These are phyloP conservation scores for Sporisorium sorghi DNA, from an alignment of 1,284 basidiomycete species.

Conservation along the genomic window DNA sequence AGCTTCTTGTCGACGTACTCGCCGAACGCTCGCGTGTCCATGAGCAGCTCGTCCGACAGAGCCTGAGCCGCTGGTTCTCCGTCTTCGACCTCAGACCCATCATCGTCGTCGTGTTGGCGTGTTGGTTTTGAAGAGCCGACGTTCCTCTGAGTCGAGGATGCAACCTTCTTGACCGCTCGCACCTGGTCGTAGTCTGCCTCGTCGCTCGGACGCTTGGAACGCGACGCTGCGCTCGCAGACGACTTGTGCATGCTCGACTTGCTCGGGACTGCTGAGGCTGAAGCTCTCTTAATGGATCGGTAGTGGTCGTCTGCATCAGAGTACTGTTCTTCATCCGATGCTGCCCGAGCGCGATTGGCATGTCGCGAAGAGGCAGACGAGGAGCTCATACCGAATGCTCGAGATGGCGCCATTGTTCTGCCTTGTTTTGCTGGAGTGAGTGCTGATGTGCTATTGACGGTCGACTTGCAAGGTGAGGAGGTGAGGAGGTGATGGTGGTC, in stretches of 20 bases:
- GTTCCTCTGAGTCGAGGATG: slow-evolving; percentile 2
- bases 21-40: slow-evolving; percentile 36
- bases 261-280: slow-evolving; percentile 10
- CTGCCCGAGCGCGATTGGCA: slow-evolving; percentile 19
- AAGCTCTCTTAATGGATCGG: slow-evolving; percentile 20
- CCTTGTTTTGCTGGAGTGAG: not conserved
- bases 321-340: slow-evolving; percentile 33
- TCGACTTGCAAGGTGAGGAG: too few species aligned
- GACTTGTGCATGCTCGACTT: slow-evolving; percentile 17
- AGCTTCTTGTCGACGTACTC: slow-evolving; percentile 50
- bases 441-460: too few species aligned
- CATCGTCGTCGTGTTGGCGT: slow-evolving; percentile 9
- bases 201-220: slow-evolving; percentile 18
- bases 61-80: slow-evolving; percentile 1
- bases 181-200: slow-evolving; percentile 18
- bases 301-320: slow-evolving; percentile 31
- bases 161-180: slow-evolving; percentile 21
- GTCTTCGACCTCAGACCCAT: slow-evolving; percentile 6
- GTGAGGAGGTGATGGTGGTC: not conserved
- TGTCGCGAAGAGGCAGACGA: slow-evolving; percentile 41
- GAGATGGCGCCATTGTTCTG: slow-evolving; percentile 38
- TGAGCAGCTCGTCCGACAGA: slow-evolving; percentile 34
- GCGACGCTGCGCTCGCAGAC: slow-evolving; percentile 3
- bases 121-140: not conserved
- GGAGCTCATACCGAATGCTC: slow-evolving; percentile 32